Base-by-base conservation (phyloP, 2,329 filamentous ascomycete species). In the Fusarium penzigii region DNA sequence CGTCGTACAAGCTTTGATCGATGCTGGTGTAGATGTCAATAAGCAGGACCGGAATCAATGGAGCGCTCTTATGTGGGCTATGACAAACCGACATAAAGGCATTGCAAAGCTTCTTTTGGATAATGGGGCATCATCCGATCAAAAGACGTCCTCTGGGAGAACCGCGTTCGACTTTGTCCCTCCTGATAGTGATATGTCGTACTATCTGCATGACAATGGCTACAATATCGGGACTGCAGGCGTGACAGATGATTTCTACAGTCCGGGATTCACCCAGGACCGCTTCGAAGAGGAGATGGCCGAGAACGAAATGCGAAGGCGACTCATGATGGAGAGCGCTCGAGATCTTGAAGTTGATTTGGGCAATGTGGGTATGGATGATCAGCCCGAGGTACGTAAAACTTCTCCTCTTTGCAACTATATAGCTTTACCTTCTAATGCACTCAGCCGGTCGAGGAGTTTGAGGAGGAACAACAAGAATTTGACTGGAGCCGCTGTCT, bases 281-380 rank as follows among this genome's bases (percentile, higher is more conserved):
- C 85, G 87, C 17, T 97, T 99, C 58, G 94, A 99, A 71, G 93
- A 97, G 68, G 94, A 99, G 70, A 87, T 97, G 82, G 92, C 92
- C 3, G 94, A 99, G 71, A 96, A 90, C 63, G 94, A 97, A 72
- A 85, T 97, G 83, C 90, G 93, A 68, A 84, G 93, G 58, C 85
- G 94, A 32, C 92, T 99, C 87, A 96, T 99, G 92, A 97, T 97
- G 93, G 94, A 99, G 70, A 99, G 94, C 67, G 93, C 94, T 6
- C 88, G 95, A 60, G 96, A 99, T 70, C 78, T 99, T 36, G 94
- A 99, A 71, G 94, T 99, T 40, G 94, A 99, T 66, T 74, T 99
- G 49, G 94, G 93, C 12, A 99, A 96, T 64, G 84, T 99, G 51
- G 94, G 94, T 29, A 87, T 99, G 65, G 94, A 99, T 68, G 94